Evolutionary conservation across 202 grass and related monocot species (phyloP).

Genomic region (Panicum virgatum): DNA sequence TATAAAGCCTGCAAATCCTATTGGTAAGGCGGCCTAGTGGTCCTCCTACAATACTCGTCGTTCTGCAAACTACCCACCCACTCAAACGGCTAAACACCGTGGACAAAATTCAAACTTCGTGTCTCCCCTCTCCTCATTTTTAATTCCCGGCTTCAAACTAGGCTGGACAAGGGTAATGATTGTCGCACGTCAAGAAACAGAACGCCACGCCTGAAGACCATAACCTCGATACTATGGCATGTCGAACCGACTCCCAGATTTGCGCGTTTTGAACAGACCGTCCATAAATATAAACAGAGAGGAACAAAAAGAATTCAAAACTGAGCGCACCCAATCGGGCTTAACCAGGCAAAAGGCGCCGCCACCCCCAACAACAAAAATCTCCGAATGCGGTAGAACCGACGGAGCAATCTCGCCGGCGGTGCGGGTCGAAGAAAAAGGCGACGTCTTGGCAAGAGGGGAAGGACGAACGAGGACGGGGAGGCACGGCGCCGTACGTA

Average conservation of each 20-base stretch:
- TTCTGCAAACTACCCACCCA: conserved; percentile 11
- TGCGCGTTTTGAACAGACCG: not conserved
- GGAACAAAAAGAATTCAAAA: not conserved
- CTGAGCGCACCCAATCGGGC: too few relatives aligned
- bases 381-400: not conserved
- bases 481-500: not conserved
- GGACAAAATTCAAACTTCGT: not conserved
- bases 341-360: too few relatives aligned
- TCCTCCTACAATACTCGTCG: not conserved
- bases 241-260: not conserved
- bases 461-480: not conserved
- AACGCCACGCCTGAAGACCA: not conserved
- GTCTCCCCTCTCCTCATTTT: not conserved
- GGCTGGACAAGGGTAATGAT: not conserved
- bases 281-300: too few relatives aligned
- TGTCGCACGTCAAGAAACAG: not conserved
- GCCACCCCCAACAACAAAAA: not conserved
- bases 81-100: not conserved
- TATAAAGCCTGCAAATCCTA: not conserved
- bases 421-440: not conserved
- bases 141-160: not conserved
- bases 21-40: not conserved
- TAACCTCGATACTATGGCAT: not conserved
- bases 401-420: not conserved
- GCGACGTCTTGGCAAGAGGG: not conserved